Evolutionary conservation across 2,329 filamentous ascomycete genomes (phyloP), one percentile per base, ranked within the genome.

Genomic region (Bipolaris oryzae): DNA sequence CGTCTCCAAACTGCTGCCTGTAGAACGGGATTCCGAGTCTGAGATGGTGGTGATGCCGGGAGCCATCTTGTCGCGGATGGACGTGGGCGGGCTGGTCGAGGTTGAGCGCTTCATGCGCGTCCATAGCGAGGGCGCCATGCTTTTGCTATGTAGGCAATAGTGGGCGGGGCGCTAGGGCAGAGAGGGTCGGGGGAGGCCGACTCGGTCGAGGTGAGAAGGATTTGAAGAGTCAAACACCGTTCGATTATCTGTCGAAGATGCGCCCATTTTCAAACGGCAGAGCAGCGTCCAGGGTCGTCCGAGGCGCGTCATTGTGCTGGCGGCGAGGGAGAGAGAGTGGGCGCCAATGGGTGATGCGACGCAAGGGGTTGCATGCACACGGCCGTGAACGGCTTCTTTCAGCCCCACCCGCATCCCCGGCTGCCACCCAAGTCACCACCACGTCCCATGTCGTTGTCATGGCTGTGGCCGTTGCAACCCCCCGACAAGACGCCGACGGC

Each of bases 41-140:
- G 50, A 51, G 3, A 58, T 53, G 25, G 64, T 66, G 2, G 64
- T 66, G 2, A 70, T 62, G 47, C 70, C 71, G 7, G 74, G 71
- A 21, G 73, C 63, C 74, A 75, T 75, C 60, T 72, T 75, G 58
- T 71, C 62, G 37, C 69, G 58, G 52, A 70, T 72, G n/a, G 68
- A 61, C 5, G 64, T 50, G 11, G 66, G 62, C 34, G 62, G 54
- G 46, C 65, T 66, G 58, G 52, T 61, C 9, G 71, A 69, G 9
- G 67, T 52, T 52, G 68, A 62, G 45, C 73, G 70, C 71, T 74
- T 75, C 72, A 74, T 73, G 62, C 74, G 52, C 56, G 56, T 65
- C 70, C 67, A 74, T 63, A 73, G 57, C 50, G 66, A 67, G 49
- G 67, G 62, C 50, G 70, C 59, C 73, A 75, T 75, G 55, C 59